A percentile compares a stretch with the other conserved stretches of the same genome.
These are phyloP conservation scores for Paecilomyces sp. DNA, from an alignment of 2,329 filamentous ascomycete genomes.

Conservation along the genomic window DNA sequence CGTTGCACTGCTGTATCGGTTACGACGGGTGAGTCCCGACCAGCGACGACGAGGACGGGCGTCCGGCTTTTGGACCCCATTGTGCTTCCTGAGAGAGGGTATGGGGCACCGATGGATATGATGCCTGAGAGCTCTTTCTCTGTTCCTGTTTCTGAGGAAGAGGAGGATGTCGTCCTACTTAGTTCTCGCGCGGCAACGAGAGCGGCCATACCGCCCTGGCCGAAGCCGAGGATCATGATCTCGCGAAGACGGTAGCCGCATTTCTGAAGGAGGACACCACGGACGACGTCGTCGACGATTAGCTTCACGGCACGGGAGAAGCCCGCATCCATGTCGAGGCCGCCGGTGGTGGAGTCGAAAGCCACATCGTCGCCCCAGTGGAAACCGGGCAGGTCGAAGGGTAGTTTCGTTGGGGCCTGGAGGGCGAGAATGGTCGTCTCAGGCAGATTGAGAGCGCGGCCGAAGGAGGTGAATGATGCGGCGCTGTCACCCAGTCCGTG, in stretches of 20 bases:
- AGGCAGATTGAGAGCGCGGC: constrained; percentile 61
- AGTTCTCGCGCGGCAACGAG: constrained; percentile 49
- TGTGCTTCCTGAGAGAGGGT: constrained; percentile 28
- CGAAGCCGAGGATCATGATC: constrained; percentile 59
- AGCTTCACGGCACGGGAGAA: constrained; percentile 44
- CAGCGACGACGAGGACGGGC: constrained; percentile 36
- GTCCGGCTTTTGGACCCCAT: constrained; percentile 28
- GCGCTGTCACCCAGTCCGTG: constrained; percentile 79
- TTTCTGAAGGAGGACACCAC: constrained; percentile 43
- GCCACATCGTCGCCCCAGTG: constrained; percentile 64
- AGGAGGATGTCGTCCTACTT: constrained; percentile 3
- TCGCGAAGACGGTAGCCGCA: constrained; percentile 56
- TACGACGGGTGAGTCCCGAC: constrained; percentile 42
- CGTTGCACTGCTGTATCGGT: constrained; percentile 57
- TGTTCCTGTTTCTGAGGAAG: constrained; percentile 5
- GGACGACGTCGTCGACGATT: constrained; percentile 47
- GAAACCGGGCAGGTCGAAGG: constrained; percentile 60
- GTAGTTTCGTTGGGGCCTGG: constrained; percentile 62
- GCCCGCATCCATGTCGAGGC: constrained; percentile 56
- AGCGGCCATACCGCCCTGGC: constrained; percentile 59
- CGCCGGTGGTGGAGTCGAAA: constrained; percentile 45
- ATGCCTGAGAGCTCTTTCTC: constrained; percentile 26
- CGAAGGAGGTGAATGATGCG: constrained; percentile 61
- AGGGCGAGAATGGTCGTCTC: constrained; percentile 70
- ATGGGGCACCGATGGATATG: constrained; percentile 36